phyloP scores from a whole-genome alignment of 75 land plant genomes.

The Pinus tabuliformis region DNA sequence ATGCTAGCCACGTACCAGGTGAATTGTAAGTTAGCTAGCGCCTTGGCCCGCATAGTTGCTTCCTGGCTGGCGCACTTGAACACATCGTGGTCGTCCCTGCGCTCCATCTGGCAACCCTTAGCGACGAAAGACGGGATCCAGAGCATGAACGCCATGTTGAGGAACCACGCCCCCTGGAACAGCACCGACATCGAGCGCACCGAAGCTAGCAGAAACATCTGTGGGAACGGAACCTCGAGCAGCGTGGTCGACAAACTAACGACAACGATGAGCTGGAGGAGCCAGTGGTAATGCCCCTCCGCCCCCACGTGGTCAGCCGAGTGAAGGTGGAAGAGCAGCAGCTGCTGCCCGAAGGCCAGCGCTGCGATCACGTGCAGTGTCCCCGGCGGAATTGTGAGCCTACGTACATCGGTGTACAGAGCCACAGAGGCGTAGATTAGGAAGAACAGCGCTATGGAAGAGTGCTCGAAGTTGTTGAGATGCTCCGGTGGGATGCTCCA shows the following conservation, averaged over 20 bases:
- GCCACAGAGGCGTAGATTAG: no score
- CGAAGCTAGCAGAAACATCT: conserved; percentile 46
- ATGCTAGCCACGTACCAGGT: no score
- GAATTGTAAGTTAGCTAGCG: no score
- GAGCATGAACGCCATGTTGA: conserved; percentile 62
- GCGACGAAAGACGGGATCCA: conserved; percentile 75
- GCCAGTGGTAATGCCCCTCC: no score
- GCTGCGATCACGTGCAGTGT: conserved; percentile 6
- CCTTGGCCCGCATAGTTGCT: conserved; percentile 6
- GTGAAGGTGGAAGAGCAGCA: conserved; percentile 83
- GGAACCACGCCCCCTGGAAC: conserved; percentile 78
- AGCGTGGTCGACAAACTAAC: conserved; percentile 53
- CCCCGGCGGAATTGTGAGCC: background rate
- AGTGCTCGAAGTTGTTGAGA: no score
- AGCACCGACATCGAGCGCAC: conserved; percentile 59
- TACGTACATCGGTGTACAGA: no score
- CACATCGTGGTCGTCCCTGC: conserved; percentile 45
- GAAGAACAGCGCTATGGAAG: no score
- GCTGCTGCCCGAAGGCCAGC: conserved; percentile 60
- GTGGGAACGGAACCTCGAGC: conserved; percentile 37
- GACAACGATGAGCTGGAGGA: no score
- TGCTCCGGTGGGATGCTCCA: no score
- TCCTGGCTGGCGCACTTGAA: conserved; percentile 37
- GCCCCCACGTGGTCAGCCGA: conserved; percentile 60
- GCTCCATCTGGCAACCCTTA: conserved; percentile 49